Base-by-base conservation (phyloP, 208 protist genomes). In the Trypanosoma rangeli region DNA sequence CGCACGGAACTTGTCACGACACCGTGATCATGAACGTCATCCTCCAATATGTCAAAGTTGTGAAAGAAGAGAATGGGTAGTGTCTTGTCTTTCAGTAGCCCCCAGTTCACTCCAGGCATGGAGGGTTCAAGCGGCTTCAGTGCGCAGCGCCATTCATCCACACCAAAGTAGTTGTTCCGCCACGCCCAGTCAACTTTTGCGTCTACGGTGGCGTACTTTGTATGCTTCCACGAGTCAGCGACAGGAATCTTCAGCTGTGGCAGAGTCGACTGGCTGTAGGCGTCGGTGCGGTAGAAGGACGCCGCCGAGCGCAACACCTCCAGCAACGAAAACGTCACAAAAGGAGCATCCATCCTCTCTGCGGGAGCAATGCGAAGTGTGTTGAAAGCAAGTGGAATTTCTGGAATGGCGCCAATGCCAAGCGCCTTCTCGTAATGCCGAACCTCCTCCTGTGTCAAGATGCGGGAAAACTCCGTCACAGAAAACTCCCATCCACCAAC, bases 151-250 rank as follows among this genome's bases (percentile, higher is more conserved):
- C 26, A 9, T 18, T 68, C 28, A 52, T 73, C 33, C n/a, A 87
- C 64, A 4, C 87, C 90, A 68, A 77, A 90, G 71, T 79, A 94
- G 59, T 90, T 63, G 55, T 92, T 90, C 31, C 90, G 81, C 86
- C 87, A 96, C 35, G 82, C 87, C 90, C 90, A 96, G 75, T 96
- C 90, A 13, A 96, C 79, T 37, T 79, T 81, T 1, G 87, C 68
- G 58, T 96, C 90, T 77, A 86, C 82, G 49, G 70, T 66, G 18
- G 63, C 74, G 63, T 85, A 91, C 39, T 73, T 59, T n/a, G 79
- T 72, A 0, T 63, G 64, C 56, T 57, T 78, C 90, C 87, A 93
- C 42, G 71, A 73, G 52, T 80, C 83, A 0, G 84, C 75, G n/a
- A 87, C 80, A 0, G 87, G 87, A 46, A 96, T 84, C 26, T 60